Evolutionary conservation across 305 asterid genomes (phyloP).

Genomic region (Salvia sclarea): DNA sequence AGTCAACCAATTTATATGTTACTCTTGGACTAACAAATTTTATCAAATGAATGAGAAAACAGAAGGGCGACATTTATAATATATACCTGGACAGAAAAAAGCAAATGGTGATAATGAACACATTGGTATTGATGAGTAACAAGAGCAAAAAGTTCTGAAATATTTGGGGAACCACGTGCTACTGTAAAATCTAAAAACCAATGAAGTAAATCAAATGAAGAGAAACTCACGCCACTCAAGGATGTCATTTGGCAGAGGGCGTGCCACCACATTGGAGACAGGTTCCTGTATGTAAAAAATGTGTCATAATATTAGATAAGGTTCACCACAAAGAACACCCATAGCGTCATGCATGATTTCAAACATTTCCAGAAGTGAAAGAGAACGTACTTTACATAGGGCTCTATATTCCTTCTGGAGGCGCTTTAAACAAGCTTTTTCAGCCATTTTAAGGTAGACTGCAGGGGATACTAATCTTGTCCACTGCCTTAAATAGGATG

Average conservation of each 20-base stretch:
- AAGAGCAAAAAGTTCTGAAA: background rate
- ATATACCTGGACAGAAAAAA: too few species aligned
- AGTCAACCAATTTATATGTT: slow-evolving; percentile 12
- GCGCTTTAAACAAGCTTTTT: slow-evolving; percentile 81
- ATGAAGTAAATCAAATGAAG: background rate
- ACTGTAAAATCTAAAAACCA: background rate
- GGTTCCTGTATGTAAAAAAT: slow-evolving; percentile 62
- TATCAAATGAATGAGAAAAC: slow-evolving; percentile 9
- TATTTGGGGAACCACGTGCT: slow-evolving; percentile 1
- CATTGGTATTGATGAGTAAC: slow-evolving; percentile 14
- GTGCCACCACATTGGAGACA: slow-evolving; percentile 92
- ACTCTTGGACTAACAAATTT: background rate
- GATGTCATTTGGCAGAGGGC: slow-evolving; percentile 88
- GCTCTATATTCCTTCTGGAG: slow-evolving; percentile 96
- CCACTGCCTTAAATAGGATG: slow-evolving; percentile 29
- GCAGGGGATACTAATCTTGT: slow-evolving; percentile 31
- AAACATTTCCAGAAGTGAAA: slow-evolving; percentile 22
- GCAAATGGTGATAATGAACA: background rate
- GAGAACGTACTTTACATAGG: slow-evolving; percentile 74
- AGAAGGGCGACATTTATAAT: background rate
- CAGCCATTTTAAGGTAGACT: slow-evolving; percentile 55
- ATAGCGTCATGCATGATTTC: slow-evolving; percentile 22
- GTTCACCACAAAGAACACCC: slow-evolving; percentile 11
- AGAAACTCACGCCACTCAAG: slow-evolving; percentile 96
- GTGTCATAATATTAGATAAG: slow-evolving; percentile 14